These are phyloP conservation scores for Citrus sinensis DNA, from an alignment of 345 rosid genomes.

Conservation along the genomic window DVS_A1.0 CM039166.1:24192501-24193000, in stretches of 20 bases:
- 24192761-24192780: neutral
- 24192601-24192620: neutral
- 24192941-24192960: no score
- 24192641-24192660: neutral
- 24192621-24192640: neutral
- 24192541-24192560: neutral
- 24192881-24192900: neutral
- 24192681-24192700: neutral
- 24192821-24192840: neutral
- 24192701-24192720: neutral
- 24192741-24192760: neutral
- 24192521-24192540: neutral
- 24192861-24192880: neutral
- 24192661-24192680: neutral
- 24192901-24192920: no score
- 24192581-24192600: neutral
- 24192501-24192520: neutral
- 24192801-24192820: neutral
- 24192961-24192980: no score
- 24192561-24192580: neutral
- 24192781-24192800: neutral
- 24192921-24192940: no score
- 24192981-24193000: no score
- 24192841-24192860: neutral
- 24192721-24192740: neutral